phyloP scores from a whole-genome alignment of 192 early-diverging fungal genomes.

The Coemansia sp. region DNA sequence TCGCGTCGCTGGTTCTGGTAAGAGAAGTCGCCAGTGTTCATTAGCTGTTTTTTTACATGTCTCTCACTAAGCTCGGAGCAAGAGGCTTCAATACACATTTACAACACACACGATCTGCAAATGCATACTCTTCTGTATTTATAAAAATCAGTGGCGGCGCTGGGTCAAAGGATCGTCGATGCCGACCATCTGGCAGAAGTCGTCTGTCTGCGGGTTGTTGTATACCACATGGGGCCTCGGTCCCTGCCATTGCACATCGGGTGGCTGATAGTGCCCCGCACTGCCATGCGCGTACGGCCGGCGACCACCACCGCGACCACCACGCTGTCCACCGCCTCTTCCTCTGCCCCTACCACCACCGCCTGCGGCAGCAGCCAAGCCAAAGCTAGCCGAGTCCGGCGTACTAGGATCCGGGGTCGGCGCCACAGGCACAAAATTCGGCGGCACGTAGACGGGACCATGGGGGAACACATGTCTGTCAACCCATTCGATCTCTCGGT shows the following conservation, averaged over 20 bases:
- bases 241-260: slow-evolving; percentile 10
- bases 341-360: slow-evolving; percentile 4
- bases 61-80: too few species aligned
- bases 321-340: slow-evolving; percentile 7
- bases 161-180: slow-evolving; percentile 53
- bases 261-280: background rate
- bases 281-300: background rate
- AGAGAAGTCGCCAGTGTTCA: slow-evolving; percentile 1
- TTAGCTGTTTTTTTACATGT: too few species aligned
- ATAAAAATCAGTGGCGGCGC: slow-evolving; percentile 6
- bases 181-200: slow-evolving; percentile 67
- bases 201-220: slow-evolving; percentile 82
- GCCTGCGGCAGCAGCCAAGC: slow-evolving; percentile 20
- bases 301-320: background rate
- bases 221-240: slow-evolving; percentile 45
- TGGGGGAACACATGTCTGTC: slow-evolving; percentile 56
- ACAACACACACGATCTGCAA: too few species aligned
- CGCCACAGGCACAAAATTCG: slow-evolving; percentile 76
- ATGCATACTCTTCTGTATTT: too few species aligned
- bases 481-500: slow-evolving; percentile 66
- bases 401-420: slow-evolving; percentile 52
- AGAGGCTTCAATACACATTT: too few species aligned
- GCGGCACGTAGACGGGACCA: slow-evolving; percentile 61
- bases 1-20: slow-evolving; percentile 49
- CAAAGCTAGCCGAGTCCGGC: slow-evolving; percentile 32